Conservation (phyloP, 1,284 basidiomycete species). For the Blastosporella zonata region DNA sequence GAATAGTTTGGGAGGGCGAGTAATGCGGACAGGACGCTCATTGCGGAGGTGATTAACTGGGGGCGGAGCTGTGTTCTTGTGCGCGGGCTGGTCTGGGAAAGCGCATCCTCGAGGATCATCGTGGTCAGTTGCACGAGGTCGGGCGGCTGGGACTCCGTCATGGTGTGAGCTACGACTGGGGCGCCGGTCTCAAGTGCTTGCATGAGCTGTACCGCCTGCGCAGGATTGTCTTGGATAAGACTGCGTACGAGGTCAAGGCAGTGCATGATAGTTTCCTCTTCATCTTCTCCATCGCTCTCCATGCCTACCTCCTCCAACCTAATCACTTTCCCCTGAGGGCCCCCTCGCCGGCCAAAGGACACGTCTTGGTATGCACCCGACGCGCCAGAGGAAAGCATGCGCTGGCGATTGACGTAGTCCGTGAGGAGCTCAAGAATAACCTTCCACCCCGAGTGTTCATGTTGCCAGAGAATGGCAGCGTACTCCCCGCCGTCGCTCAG, state of each 20-base stretch:
- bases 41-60: constrained; percentile 73
- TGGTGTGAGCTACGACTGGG: constrained; percentile 49
- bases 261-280: constrained; percentile 65
- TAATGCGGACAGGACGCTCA: constrained; percentile 77
- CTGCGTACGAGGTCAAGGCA: constrained; percentile 77
- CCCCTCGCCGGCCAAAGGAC: constrained; percentile 43
- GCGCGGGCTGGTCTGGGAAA: constrained; percentile 52
- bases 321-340: constrained; percentile 40
- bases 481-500: constrained; percentile 73
- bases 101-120: constrained; percentile 80
- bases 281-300: constrained; percentile 53
- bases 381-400: constrained; percentile 34
- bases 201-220: constrained; percentile 64
- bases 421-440: constrained; percentile 75
- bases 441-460: constrained; percentile 80
- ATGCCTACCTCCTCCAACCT: constrained; percentile 68
- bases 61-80: constrained; percentile 44
- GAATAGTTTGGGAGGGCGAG: constrained; percentile 74
- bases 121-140: constrained; percentile 79
- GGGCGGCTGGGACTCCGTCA: constrained; percentile 49
- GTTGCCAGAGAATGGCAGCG: constrained; percentile 78
- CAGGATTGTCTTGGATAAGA: constrained; percentile 67
- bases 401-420: constrained; percentile 63
- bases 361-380: constrained; percentile 46
- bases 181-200: constrained; percentile 60